phyloP scores from a whole-genome alignment of 2,329 filamentous ascomycete genomes.

The Exserohilum turcica region DNA sequence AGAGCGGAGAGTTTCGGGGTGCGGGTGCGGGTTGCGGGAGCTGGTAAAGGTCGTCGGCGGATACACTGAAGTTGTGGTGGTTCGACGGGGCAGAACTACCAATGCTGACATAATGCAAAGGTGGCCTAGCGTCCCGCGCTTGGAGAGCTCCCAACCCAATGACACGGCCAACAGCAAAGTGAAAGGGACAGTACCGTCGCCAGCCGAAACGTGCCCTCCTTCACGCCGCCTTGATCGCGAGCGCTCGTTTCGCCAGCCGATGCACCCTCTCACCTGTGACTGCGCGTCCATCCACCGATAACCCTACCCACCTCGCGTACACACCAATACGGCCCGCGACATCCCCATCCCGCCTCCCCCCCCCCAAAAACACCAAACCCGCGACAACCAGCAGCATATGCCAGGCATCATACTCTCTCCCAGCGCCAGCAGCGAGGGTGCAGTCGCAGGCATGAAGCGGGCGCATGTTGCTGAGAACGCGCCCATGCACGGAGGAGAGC shows the following conservation, averaged over 20 bases:
- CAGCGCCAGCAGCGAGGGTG: constrained; percentile 39
- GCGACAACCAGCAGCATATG: constrained; percentile 33
- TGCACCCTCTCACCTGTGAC: constrained; percentile 14
- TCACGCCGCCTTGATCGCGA: constrained; percentile 10
- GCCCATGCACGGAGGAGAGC: constrained; percentile 29
- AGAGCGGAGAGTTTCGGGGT: constrained; percentile 38
- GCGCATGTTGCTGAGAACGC: constrained; percentile 28
- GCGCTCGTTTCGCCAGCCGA: constrained; percentile 6
- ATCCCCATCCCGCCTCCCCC: constrained; percentile 10
- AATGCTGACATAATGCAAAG: constrained; percentile 15
- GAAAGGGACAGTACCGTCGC: constrained; percentile 19
- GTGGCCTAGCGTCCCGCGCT: constrained; percentile 20
- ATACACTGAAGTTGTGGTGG: constrained; percentile 39
- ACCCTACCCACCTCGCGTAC: constrained; percentile 15
- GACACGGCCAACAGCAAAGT: constrained; percentile 8
- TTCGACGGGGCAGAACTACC: constrained; percentile 25
- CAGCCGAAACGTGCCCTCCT: constrained; percentile 9
- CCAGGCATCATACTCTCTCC: constrained; percentile 38
- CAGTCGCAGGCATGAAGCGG: constrained; percentile 44
- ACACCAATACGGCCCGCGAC: background rate
- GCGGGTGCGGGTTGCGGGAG: constrained; percentile 35
- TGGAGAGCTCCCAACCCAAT: constrained; percentile 23
- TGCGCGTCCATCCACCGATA: constrained; percentile 16
- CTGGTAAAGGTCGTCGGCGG: constrained; percentile 34
- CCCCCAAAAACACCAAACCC: constrained; percentile 1